Base-by-base conservation (phyloP, 2,329 filamentous ascomycete species). In the Trichoderma citrinoviride region DNA sequence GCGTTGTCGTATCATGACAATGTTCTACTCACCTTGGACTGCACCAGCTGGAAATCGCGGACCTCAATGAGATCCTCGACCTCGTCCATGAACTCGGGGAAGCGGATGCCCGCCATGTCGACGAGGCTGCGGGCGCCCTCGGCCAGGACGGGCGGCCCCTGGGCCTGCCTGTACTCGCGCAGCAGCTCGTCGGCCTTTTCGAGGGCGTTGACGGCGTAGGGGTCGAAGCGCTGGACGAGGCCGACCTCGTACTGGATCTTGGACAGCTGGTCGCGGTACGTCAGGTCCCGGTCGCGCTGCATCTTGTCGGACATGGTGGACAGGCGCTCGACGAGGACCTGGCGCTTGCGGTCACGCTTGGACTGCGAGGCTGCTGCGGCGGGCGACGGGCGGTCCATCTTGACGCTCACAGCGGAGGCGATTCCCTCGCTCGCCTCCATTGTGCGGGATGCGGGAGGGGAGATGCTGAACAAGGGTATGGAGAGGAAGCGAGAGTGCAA, bases 211-310 rank as follows among this genome's bases (percentile, higher is more conserved):
- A 87, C 82, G 60, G 84, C 82, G 75, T 96, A 96, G 0, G 91
- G 90, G 72, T 97, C 90, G 60, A 95, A 91, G 70, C 91, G 88
- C 76, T 92, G 88, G 69, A 97, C 92, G 52, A 96, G 84, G 65
- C 86, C 91, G 78, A 93, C 93, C 76, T 97, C 93, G 69, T 92
- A 88, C 78, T 97, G 93, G n/a, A 97, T 87, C 70, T 92, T 92
- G 72, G 95, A 90, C 2, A 97, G 85, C 77, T 97, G 92, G 69
- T 95, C 91, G 67, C 93, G 88, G 77, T 96, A 98, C 71, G 92
- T 88, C 68, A 85, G 82, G 76, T 97, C 92, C 69, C 91, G 86
- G 73, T 96, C 93, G 68, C 89, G 86, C 68, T 87, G 86, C 77
- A 97, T 94, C 69, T 88, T 88, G 61, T 90, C 87, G 62, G 89